These are phyloP conservation scores for Pseudovirgaria hyperparasitica DNA, from an alignment of 2,329 filamentous ascomycete genomes.

Conservation along the genomic window DNA sequence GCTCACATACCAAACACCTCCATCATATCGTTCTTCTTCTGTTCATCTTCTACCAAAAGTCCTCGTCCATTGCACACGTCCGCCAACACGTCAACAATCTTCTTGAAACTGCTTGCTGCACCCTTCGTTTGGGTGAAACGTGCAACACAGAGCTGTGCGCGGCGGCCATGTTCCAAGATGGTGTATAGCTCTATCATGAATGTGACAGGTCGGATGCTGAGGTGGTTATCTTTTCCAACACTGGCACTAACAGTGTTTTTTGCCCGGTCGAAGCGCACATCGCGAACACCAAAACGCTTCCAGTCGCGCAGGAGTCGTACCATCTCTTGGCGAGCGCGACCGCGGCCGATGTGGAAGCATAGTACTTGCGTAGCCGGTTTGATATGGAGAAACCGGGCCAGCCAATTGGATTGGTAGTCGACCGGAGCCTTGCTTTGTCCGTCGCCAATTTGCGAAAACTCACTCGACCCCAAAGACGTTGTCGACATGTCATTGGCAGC, in stretches of 20 bases:
- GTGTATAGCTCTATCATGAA: constrained; percentile 83
- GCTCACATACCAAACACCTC: constrained; percentile 19
- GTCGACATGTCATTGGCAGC: constrained; percentile 15
- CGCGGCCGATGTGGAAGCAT: constrained; percentile 61
- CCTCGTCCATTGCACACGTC: constrained; percentile 52
- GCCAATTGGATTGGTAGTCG: constrained; percentile 57
- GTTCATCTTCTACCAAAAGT: constrained; percentile 51
- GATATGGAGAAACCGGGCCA: constrained; percentile 77
- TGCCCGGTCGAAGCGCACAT: constrained; percentile 66
- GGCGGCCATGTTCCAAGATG: constrained; percentile 72
- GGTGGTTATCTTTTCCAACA: constrained; percentile 62
- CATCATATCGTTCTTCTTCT: constrained; percentile 30
- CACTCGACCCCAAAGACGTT: constrained; percentile 18
- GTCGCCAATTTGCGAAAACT: no score
- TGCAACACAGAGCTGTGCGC: constrained; percentile 63
- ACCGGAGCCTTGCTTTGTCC: constrained; percentile 13
- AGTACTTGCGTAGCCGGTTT: constrained; percentile 68
- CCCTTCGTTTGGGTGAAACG: constrained; percentile 83
- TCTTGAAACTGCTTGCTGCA: constrained; percentile 81
- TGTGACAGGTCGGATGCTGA: constrained; percentile 74
- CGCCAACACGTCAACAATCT: constrained; percentile 65
- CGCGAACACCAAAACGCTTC: constrained; percentile 66
- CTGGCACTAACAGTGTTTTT: constrained; percentile 69
- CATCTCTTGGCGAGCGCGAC: constrained; percentile 66
- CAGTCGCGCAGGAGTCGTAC: constrained; percentile 65